Evolutionary conservation across 2,329 filamentous ascomycete genomes (phyloP), one percentile per base, ranked within the genome.

Genomic region (Epichloe brachyelytri): DNA sequence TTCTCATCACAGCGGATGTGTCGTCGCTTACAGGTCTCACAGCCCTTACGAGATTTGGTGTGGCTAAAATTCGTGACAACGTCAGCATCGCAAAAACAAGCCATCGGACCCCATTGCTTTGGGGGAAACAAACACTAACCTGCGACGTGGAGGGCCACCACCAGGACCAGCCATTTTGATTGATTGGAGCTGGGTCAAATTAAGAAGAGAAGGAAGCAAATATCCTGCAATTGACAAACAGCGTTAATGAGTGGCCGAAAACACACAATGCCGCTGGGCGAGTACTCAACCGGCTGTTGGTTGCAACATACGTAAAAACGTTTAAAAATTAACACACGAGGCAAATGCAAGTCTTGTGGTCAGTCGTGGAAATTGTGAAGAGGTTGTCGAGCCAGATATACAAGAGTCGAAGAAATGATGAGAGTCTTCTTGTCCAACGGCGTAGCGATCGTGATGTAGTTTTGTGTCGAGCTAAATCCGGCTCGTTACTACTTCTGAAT

Each of bases 1-100:
- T 82, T 95, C 69, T 98, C 93, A 65, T 98, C 93, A 71, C 93
- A 98, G 62, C 93, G 82, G 66, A 98, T 98, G 70, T 98, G 93
- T 66, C 93, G 83, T 67, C 86, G 85, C 72, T 98, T 98, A 79
- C 93, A 98, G 55, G 89, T 95, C 63, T 94, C 91, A 78, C 93
- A 98, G 56, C 93, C 93, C 73, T 96, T 97, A 65, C 93, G 85
- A 62, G 91, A 97, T 76, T 98, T 98, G 67, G 93, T 98, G 75
- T 98, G 93, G 75, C 91, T 95, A 67, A 20, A 22, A 14, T 54
- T 43, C 10, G 1, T 20, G 1, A 22, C 19, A 19, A 34, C 36
- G 52, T 60, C 54, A 59, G 52, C 45, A 52, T 46, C 52, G 63
- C 26, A 7, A 22, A 22, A 41, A 34, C 15, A 41, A 30, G n/a